Base-by-base conservation (phyloP, 177 flowering plant genomes). In the Vitis hybrid region DNA sequence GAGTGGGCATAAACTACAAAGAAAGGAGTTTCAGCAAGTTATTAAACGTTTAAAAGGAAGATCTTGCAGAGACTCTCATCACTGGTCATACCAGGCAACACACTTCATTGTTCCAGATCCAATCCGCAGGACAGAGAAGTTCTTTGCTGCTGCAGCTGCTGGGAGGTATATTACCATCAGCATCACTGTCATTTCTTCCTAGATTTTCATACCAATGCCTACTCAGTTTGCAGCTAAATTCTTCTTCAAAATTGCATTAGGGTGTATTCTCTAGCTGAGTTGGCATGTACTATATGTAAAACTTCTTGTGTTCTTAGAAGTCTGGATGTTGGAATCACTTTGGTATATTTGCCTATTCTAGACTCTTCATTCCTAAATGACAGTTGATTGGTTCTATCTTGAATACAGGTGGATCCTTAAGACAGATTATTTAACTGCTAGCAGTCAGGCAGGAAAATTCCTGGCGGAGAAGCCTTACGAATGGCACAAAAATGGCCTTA, bases 71-170 rank as follows among this genome's bases (percentile, higher is more conserved):
- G 97, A 92, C 81, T 88, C 97, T 78, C 98, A 94, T 75, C 83
- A 91, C 8, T 96, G 98, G 99, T 92, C 97, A 35, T 96, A 92
- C 74, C 98, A 96, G 74, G 98, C 98, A 59, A 91, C 99, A 59
- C 99, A 96, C 68, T 91, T 90, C 66, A 82, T 96, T 56, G 87
- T 82, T 49, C 91, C 98, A 11, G 95, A 90, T 55, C 93, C 96
- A 32, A 55, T 91, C n/a, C 81, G 90, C 62, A 82, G 98, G 77
- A 96, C 99, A 52, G 99, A 96, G 66, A 96, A 96, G 69, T 88
- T 96, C 68, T 96, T 96, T 75, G 97, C 98, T 64, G 99, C 97
- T 60, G 91, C 97, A 57, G 97, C 99, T 62, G 88, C 99, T 75
- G 99, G 98, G 79, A 91, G 98, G 99, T 96, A 77, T 3, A 35